Conservation (phyloP, 768 basidiomycete genomes). For the Thelephora aurantiotincta region DNA sequence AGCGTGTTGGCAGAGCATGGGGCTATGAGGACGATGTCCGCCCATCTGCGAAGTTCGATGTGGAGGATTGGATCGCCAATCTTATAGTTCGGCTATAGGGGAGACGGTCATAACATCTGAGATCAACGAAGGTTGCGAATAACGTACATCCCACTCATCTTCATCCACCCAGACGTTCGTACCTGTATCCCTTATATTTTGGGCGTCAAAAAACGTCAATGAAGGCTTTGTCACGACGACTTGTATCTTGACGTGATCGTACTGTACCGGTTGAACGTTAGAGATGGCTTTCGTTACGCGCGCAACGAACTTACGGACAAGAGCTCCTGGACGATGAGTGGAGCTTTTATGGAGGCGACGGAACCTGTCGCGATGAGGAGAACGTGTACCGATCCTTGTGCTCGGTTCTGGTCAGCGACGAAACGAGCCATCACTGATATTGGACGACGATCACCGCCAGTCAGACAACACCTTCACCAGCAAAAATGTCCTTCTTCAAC, state of each 20-base stretch:
- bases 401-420: slow-evolving; percentile 13
- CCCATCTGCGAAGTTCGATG: slow-evolving; percentile 90
- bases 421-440: slow-evolving; percentile 4
- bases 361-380: slow-evolving; percentile 86
- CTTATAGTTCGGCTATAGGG: slow-evolving; percentile 45
- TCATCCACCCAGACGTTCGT: slow-evolving; percentile 75
- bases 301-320: slow-evolving; percentile 33
- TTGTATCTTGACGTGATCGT: slow-evolving; percentile 61
- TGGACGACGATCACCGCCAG: background rate
- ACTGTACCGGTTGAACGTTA: slow-evolving; percentile 26
- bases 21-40: slow-evolving; percentile 87
- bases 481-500: slow-evolving; percentile 69
- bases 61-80: slow-evolving; percentile 91
- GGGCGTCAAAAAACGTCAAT: slow-evolving; percentile 57
- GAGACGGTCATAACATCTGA: background rate
- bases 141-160: slow-evolving; percentile 84
- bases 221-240: slow-evolving; percentile 74
- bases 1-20: slow-evolving; percentile 97
- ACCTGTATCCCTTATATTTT: slow-evolving; percentile 34
- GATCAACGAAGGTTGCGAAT: background rate
- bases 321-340: slow-evolving; percentile 73
- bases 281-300: background rate
- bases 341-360: slow-evolving; percentile 89
- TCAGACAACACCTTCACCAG: background rate
- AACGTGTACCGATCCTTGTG: slow-evolving; percentile 40